These are phyloP conservation scores for Litchi chinensis DNA, from an alignment of 345 rosid genomes.

Conservation along the genomic window DNA sequence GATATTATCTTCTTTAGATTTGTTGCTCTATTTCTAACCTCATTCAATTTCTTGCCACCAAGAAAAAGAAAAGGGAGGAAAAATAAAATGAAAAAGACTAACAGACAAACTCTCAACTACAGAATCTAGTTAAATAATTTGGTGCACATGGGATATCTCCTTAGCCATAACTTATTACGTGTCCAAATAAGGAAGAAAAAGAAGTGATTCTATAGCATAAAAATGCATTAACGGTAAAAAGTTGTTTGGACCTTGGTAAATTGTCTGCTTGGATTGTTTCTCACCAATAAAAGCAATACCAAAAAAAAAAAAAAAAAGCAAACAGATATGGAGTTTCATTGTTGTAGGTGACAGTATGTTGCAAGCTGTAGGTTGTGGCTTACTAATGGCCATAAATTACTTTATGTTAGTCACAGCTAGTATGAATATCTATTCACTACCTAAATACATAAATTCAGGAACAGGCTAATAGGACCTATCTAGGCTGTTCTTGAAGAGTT, in stretches of 20 bases:
- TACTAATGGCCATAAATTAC: background rate
- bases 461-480: background rate
- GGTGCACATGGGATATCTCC: background rate
- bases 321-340: background rate
- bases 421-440: background rate
- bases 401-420: background rate
- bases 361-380: constrained; percentile 3
- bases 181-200: background rate
- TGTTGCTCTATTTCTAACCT: background rate
- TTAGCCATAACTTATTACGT: background rate
- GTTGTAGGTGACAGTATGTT: background rate
- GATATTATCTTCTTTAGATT: background rate
- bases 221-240: background rate
- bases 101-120: background rate
- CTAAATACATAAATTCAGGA: background rate
- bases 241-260: background rate
- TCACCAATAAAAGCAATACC: background rate
- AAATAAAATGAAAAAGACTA: too few relatives aligned
- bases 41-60: background rate
- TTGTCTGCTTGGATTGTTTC: background rate
- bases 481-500: background rate
- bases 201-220: background rate
- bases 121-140: constrained; percentile 2
- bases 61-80: background rate
- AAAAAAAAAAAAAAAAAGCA: background rate